Evolutionary conservation across 2,329 filamentous ascomycete genomes (phyloP).

Genomic region (Annulohypoxylon truncatum): DNA sequence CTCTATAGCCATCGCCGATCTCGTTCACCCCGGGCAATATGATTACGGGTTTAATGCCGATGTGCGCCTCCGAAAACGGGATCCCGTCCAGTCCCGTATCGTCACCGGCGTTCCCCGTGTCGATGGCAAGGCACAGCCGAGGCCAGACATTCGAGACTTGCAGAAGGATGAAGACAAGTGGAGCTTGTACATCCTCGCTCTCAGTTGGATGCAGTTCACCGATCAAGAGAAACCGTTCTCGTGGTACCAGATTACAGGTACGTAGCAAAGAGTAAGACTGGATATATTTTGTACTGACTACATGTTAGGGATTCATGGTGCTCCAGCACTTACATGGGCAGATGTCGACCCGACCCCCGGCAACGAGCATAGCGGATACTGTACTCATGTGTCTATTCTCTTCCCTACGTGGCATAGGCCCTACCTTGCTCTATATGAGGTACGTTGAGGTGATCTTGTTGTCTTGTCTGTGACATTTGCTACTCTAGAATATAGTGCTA

Average conservation of each 20-base stretch:
- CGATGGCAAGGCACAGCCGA: constrained; percentile 58
- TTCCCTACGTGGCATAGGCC: constrained; percentile 88
- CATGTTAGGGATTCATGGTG: constrained; percentile 78
- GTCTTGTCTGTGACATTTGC: not conserved
- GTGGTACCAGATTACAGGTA: constrained; percentile 83
- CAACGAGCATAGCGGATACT: constrained; percentile 74
- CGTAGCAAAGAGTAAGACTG: not conserved
- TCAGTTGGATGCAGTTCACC: constrained; percentile 77
- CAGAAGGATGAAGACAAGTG: constrained; percentile 72
- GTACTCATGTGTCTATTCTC: constrained; percentile 78
- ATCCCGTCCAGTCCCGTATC: constrained; percentile 51
- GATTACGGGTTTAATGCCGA: constrained; percentile 63
- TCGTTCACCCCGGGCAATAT: constrained; percentile 51
- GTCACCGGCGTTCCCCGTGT: constrained; percentile 57
- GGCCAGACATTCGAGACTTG: constrained; percentile 77
- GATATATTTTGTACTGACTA: constrained; percentile 29
- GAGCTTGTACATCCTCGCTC: constrained; percentile 81
- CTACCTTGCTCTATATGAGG: constrained; percentile 74
- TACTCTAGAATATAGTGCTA: not conserved
- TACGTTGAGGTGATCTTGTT: constrained; percentile 43
- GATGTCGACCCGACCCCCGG: constrained; percentile 62
- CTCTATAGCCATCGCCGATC: constrained; percentile 11
- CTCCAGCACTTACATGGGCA: constrained; percentile 70
- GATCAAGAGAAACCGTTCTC: constrained; percentile 73
- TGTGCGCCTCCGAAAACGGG: constrained; percentile 55